phyloP scores from a whole-genome alignment of 2,329 filamentous ascomycete genomes.

The Clathrospora elynae region DNA sequence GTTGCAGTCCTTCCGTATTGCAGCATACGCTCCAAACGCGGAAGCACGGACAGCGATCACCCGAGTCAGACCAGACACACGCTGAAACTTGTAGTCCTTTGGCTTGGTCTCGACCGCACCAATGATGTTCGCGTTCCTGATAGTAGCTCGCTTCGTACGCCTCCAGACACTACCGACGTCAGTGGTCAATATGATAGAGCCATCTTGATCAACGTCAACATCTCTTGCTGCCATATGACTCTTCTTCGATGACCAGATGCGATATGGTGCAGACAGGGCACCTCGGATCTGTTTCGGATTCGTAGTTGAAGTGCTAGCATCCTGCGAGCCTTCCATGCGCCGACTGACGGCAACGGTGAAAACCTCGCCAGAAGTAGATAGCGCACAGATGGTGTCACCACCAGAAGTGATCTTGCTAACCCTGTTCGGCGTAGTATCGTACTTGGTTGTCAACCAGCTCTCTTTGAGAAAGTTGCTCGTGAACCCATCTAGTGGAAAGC shows the following conservation, averaged over 20 bases:
- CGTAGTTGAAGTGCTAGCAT: constrained; percentile 75
- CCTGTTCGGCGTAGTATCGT: constrained; percentile 67
- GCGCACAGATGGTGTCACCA: constrained; percentile 87
- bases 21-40: constrained; percentile 86
- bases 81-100: constrained; percentile 94
- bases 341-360: constrained; percentile 81
- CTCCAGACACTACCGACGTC: constrained; percentile 92
- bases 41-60: constrained; percentile 86
- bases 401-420: constrained; percentile 80
- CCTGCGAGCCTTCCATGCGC: constrained; percentile 64
- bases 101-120: constrained; percentile 63
- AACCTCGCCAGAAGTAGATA: constrained; percentile 83
- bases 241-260: constrained; percentile 88
- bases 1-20: constrained; percentile 81
- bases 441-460: constrained; percentile 67
- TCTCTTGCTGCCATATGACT: constrained; percentile 82
- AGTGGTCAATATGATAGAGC: constrained; percentile 92
- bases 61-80: constrained; percentile 84
- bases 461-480: constrained; percentile 70
- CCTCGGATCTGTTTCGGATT: constrained; percentile 90
- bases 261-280: constrained; percentile 75
- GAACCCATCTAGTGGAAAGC: constrained; percentile 78
- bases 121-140: constrained; percentile 67
- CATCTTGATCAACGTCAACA: constrained; percentile 87
- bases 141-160: constrained; percentile 79